Evolutionary conservation across 768 basidiomycete genomes (phyloP), one percentile per base, ranked within the genome.

Genomic region (Mycena rebaudengoi): DNA sequence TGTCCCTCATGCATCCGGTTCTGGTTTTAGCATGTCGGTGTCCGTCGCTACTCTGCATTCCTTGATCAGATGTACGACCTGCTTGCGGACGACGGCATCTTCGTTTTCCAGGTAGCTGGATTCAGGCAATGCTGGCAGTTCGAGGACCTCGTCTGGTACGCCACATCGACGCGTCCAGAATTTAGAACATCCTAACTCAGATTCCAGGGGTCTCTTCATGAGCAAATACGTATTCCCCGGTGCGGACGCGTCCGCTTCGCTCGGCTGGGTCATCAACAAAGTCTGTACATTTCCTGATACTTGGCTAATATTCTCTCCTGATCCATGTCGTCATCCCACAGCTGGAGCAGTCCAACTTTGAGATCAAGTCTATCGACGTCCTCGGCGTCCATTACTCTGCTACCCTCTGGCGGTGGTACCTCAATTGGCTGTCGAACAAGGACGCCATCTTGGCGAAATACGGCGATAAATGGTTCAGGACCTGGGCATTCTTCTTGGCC

Each of bases 171-270:
- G 26, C 6, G 20, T n/a, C 8, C 28, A 20, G 29, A 20, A 29
- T 28, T 7, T 2, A 21, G 25, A 6, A 39, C 25, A 6, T 23
- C 11, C 51, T 66, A 14, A 60, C 49, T 16, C 35, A 10, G 2
- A 37, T 6, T 33, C 6, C 39, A 92, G 91, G 93, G 96, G 95
- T 68, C 84, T 96, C 23, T 97, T 96, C 83, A 96, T 96, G 95
- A 96, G 94, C 87, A 96, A 96, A 73, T 99, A 99, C 69, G 80
- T 99, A 74, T 99, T 99, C 90, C 97, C 98, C 44, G 97, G 97
- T 73, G 98, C 97, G 4, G 98, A 99, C 71, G 98, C 98, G 0
- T 94, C 91, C 3, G 95, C 95, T 76, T 94, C 96, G 20, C 90
- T 99, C 29, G 94, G 92, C 39, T 99, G 97, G 97, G 95, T 98